A percentile compares a stretch with the other conserved stretches of the same genome.
phyloP scores from a whole-genome alignment of 768 basidiomycete species.

The Collybia sordida region DNA sequence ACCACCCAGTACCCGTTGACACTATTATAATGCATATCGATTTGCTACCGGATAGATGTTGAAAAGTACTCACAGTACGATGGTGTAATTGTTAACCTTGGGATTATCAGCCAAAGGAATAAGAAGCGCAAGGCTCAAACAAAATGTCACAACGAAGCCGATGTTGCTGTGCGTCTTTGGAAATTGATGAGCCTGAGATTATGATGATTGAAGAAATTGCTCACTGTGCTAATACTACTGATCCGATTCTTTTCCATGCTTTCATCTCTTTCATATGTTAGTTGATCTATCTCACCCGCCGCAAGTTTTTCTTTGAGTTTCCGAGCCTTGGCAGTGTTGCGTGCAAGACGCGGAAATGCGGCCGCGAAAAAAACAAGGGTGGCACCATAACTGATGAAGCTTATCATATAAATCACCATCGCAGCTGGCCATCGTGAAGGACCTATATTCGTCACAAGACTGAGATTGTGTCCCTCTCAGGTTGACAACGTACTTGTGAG shows the following conservation, averaged over 20 bases:
- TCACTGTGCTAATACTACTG: slow-evolving; percentile 80
- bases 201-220: slow-evolving; percentile 11
- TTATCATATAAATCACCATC: slow-evolving; percentile 78
- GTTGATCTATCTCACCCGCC: slow-evolving; percentile 53
- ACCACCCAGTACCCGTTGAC: slow-evolving; percentile 78
- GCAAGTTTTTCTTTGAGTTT: slow-evolving; percentile 54
- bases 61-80: slow-evolving; percentile 56
- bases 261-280: slow-evolving; percentile 72
- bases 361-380: slow-evolving; percentile 83
- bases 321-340: slow-evolving; percentile 69
- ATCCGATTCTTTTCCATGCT: slow-evolving; percentile 83
- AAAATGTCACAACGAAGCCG: slow-evolving; percentile 65
- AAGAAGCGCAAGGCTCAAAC: slow-evolving; percentile 71
- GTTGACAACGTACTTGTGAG: slow-evolving; percentile 54
- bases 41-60: neutral
- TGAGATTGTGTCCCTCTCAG: neutral
- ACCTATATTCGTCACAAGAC: slow-evolving; percentile 29
- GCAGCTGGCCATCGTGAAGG: slow-evolving; percentile 71
- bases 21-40: slow-evolving; percentile 27
- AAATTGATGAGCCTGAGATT: neutral
- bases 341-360: slow-evolving; percentile 75
- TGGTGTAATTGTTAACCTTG: slow-evolving; percentile 70
- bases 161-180: slow-evolving; percentile 71
- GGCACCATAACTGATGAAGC: slow-evolving; percentile 78
- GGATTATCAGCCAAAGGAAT: slow-evolving; percentile 60